These are phyloP conservation scores for Gigaspora rosea DNA, from an alignment of 192 early-diverging fungal genomes.

Conservation along the genomic window DNA sequence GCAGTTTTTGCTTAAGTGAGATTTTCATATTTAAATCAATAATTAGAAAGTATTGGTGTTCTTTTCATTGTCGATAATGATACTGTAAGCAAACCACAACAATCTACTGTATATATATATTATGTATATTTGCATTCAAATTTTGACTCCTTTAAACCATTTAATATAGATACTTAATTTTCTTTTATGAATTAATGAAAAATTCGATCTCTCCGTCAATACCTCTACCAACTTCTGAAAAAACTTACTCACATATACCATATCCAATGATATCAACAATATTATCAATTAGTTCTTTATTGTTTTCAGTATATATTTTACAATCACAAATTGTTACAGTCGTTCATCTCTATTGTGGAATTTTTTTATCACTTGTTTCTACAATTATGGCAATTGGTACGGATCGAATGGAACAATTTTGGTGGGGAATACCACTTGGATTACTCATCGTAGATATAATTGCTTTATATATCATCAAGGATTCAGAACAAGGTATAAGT, in stretches of 20 bases:
- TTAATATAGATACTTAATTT: not conserved
- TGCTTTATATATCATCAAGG: constrained; percentile 19
- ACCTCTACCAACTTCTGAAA: constrained; percentile 2
- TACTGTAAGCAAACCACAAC: not conserved
- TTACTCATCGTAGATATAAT: not conserved
- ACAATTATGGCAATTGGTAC: constrained; percentile 1
- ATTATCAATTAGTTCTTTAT: constrained; percentile 5
- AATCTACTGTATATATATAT: not conserved
- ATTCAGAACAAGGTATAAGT: constrained; percentile 13
- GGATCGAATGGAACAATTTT: constrained; percentile 16
- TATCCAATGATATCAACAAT: constrained; percentile 22
- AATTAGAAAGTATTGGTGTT: constrained; percentile 14
- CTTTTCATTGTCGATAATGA: constrained; percentile 1
- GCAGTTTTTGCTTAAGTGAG: not conserved
- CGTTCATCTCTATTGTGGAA: constrained; percentile 8
- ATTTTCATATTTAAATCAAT: not conserved
- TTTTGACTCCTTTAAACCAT: not conserved
- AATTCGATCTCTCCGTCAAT: not conserved
- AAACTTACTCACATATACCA: constrained; percentile 2
- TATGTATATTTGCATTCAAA: not conserved
- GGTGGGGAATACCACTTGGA: constrained; percentile 30
- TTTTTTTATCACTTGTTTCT: constrained; percentile 5
- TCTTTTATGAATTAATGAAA: not conserved
- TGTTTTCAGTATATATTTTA: constrained; percentile 20
- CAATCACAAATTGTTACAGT: constrained; percentile 14